A percentile compares a stretch with the other conserved stretches of the same genome.
Evolutionary conservation across 345 rosid species (phyloP).

Genomic region (Schrenkiella parvula): DNA sequence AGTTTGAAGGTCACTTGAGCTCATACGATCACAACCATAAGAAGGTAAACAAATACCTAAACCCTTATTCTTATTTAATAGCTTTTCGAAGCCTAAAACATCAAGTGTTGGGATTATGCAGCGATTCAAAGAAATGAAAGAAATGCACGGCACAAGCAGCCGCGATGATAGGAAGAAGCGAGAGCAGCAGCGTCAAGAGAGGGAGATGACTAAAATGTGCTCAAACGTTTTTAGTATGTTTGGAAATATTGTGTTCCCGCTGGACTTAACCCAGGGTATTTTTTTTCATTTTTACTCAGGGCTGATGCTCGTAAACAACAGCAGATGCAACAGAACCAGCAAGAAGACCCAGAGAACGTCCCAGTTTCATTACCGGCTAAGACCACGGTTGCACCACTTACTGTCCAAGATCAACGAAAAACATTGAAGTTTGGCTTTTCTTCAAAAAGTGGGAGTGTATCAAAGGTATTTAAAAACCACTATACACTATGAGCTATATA

Average conservation of each 20-base stretch:
- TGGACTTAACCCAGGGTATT: not conserved
- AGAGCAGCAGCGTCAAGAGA: conserved; percentile 85
- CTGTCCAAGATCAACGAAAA: conserved; percentile 79
- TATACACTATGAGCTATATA: not conserved
- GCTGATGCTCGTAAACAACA: conserved; percentile 82
- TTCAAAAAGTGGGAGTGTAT: conserved; percentile 51
- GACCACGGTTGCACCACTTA: conserved; percentile 42
- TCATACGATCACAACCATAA: conserved; percentile 99
- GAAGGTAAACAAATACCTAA: conserved; percentile 51
- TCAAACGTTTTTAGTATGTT: conserved; percentile 33
- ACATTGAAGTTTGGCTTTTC: conserved; percentile 85
- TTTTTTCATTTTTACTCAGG: conserved; percentile 34
- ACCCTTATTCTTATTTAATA: not conserved
- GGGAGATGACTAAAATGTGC: conserved; percentile 88
- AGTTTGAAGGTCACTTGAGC: conserved; percentile 92
- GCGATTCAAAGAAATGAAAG: conserved; percentile 98
- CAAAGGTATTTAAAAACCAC: conserved; percentile 48
- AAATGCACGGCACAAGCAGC: conserved; percentile 75
- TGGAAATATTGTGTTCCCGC: not conserved
- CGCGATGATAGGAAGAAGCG: conserved; percentile 94
- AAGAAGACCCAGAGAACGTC: conserved; percentile 44
- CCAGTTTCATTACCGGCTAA: conserved; percentile 32
- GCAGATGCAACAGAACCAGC: conserved; percentile 47
- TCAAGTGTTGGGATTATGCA: conserved; percentile 27
- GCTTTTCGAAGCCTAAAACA: not conserved